Conservation (phyloP, 257 asterid species). For the Paulownia fortunei region DNA sequence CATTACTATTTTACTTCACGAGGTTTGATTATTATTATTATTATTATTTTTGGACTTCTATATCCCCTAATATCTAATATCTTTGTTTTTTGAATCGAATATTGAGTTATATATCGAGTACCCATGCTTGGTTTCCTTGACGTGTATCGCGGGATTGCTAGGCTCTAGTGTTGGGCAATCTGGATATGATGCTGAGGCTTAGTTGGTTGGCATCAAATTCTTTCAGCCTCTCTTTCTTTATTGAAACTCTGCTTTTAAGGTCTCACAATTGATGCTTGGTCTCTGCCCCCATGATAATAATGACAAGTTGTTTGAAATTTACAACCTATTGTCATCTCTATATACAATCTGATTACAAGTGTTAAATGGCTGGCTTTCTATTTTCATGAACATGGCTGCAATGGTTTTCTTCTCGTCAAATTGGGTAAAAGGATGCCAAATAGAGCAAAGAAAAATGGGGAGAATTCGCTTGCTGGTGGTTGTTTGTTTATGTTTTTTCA, state of each 20-base stretch:
- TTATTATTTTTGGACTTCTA: not conserved
- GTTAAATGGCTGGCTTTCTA: not conserved
- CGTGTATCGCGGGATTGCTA: not conserved
- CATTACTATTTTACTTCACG: not conserved
- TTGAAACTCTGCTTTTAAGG: not conserved
- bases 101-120: not conserved
- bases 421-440: not conserved
- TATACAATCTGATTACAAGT: not conserved
- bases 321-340: not conserved
- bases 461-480: not conserved
- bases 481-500: not conserved
- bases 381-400: conserved; percentile 6
- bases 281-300: not conserved
- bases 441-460: not conserved
- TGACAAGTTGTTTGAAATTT: not conserved
- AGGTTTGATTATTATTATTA: not conserved
- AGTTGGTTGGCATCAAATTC: not conserved
- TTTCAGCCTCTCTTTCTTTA: not conserved
- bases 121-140: not conserved
- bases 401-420: not conserved
- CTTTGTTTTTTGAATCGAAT: not conserved
- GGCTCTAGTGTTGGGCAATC: not conserved
- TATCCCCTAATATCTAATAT: not conserved
- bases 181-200: not conserved
- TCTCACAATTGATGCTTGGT: not conserved